Evolutionary conservation across 163 green algal genomes (phyloP), one percentile per base, ranked within the genome.

Genomic region (Scenedesmus sp.): DNA sequence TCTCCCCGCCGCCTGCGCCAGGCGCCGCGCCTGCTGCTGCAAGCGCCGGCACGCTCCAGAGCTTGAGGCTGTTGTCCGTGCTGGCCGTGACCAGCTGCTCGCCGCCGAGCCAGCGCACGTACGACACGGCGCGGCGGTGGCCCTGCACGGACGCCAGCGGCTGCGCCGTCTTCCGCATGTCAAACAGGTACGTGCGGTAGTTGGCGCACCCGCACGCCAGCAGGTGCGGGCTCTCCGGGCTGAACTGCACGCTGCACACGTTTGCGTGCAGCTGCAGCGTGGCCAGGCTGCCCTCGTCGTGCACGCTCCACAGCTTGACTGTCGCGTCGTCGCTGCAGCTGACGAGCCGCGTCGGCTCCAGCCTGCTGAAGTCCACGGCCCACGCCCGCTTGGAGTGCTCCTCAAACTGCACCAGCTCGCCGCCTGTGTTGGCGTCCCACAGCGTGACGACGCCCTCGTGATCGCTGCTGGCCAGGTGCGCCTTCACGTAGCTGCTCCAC

Each of bases 191-290:
- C 5, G 86, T 73, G 3, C 53, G 85, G 91, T 97, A 95, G 91
- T 97, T 96, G 46, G 96, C 96, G 35, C 93, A 95, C 51, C 96
- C 97, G 68, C 96, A 94, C 51, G 97, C 96, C 46, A 98, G 83
- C 49, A 97, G 93, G 92, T 98, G 93, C 16, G 90, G 76, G 65
- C 94, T 85, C 33, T 88, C 90, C 2, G 96, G 96, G 92, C 92
- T 96, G 93, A 96, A 98, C 81, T 97, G 95, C 46, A 98, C 96
- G 87, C 92, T 95, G 95, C 96, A 98, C n/a, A 98, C 96, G 87
- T 98, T 99, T 59, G 95, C 94, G 37, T 93, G 87, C 53, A 88
- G 65, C 35, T 94, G 86, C 35, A 94, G 80, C 18, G 87, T 93
- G 1, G 70, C 85, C 49, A 90, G 84, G 35, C 73, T 90, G 2